Percentiles rank a stretch among this genome's conserved stretches.
Evolutionary conservation across 73 alveolate genomes (phyloP).

Genomic region (Uronychia setigera): DNA sequence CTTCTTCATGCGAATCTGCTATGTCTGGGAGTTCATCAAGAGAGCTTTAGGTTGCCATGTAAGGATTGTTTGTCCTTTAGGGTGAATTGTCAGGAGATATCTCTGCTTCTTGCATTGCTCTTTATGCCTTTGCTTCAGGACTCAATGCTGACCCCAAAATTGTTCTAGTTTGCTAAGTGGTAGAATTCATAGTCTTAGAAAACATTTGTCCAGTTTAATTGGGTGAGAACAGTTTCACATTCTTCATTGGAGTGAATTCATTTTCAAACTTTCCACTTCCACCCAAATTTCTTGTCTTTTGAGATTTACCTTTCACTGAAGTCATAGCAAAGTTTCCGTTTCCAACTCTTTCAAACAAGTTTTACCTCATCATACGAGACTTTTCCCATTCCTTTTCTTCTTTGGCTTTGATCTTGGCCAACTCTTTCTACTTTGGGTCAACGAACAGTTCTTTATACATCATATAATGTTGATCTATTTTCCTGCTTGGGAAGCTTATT

Average conservation of each 20-base stretch:
- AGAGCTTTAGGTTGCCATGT: slow-evolving; percentile 22
- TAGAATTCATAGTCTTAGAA: no score
- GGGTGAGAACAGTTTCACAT: no score
- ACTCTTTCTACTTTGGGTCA: slow-evolving; percentile 39
- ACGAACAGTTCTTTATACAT: slow-evolving; percentile 46
- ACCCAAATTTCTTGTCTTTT: no score
- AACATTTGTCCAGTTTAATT: no score
- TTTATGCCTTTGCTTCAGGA: neutral
- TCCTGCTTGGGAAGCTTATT: slow-evolving; percentile 14
- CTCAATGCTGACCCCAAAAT: slow-evolving; percentile 13
- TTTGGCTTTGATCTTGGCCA: slow-evolving; percentile 15
- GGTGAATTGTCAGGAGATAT: slow-evolving; percentile 10
- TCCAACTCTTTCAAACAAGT: slow-evolving; percentile 14
- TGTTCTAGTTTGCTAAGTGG: no score
- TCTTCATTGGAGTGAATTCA: no score
- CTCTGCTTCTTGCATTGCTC: neutral
- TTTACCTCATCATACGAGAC: slow-evolving; percentile 2
- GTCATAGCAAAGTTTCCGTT: no score
- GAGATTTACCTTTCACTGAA: no score
- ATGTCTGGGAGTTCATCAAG: neutral
- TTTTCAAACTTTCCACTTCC: no score
- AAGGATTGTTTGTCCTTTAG: no score
- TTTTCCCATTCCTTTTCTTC: slow-evolving; percentile 23
- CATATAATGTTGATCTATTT: slow-evolving; percentile 28
- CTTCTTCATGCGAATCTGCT: neutral